These are phyloP conservation scores for Aureobasidium sp. DNA, from an alignment of 2,329 filamentous ascomycete species.

Conservation along the genomic window DNA sequence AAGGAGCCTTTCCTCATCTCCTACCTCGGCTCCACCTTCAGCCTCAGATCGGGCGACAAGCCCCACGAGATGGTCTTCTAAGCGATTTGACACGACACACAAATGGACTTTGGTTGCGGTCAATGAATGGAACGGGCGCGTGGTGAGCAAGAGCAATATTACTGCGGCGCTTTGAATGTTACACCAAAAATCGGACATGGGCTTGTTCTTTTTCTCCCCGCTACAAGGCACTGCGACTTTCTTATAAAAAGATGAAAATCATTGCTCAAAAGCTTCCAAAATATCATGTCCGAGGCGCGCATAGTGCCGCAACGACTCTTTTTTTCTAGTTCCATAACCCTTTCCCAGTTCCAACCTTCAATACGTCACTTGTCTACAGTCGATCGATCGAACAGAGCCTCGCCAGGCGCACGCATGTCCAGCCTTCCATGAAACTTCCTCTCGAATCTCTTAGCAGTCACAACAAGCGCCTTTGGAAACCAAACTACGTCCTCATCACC, in stretches of 20 bases:
- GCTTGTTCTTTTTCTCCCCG: slow-evolving; percentile 10
- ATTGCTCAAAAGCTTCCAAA: slow-evolving; percentile 9
- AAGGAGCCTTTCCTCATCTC: slow-evolving; percentile 89
- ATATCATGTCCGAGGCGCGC: slow-evolving; percentile 11
- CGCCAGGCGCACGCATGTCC: slow-evolving; percentile 14
- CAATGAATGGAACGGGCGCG: slow-evolving; percentile 10
- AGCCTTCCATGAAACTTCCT: slow-evolving; percentile 12
- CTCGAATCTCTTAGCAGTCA: slow-evolving; percentile 35
- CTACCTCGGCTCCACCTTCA: slow-evolving; percentile 95
- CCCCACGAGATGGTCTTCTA: slow-evolving; percentile 99
- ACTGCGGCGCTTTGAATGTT: slow-evolving; percentile 11
- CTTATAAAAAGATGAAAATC: slow-evolving; percentile 11
- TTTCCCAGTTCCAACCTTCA: not conserved
- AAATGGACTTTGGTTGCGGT: slow-evolving; percentile 10
- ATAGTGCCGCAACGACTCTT: slow-evolving; percentile 10
- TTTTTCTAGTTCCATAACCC: not conserved
- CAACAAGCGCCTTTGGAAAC: slow-evolving; percentile 46
- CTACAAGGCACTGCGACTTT: slow-evolving; percentile 8
- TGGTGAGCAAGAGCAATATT: slow-evolving; percentile 10
- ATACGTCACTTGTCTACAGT: not conserved
- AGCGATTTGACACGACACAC: slow-evolving; percentile 27
- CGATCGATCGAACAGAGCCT: slow-evolving; percentile 8
- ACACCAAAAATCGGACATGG: slow-evolving; percentile 10
- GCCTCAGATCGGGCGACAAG: slow-evolving; percentile 98
- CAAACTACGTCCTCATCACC: slow-evolving; percentile 30